Base-by-base conservation (phyloP, 306 rosid species). In the Cicer chorassanicum region DNA sequence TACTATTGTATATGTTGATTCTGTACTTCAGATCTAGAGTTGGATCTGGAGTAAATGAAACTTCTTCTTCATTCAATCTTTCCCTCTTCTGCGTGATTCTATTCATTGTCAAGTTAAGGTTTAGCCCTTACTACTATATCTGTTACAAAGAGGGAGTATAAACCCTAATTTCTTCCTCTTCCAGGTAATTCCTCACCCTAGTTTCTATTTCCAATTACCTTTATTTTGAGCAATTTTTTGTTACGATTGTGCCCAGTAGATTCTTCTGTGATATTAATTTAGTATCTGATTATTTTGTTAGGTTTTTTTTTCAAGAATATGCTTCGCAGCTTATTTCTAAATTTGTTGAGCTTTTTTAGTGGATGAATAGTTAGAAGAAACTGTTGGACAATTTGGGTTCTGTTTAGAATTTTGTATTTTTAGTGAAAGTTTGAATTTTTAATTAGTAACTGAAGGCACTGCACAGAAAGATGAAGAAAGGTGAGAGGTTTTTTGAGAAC, bases 401-500 rank as follows among this genome's bases (percentile, higher is more conserved):
- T 45, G 1, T 64, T 14, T 69, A 40, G 68, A 50, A 7, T 59
- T 29, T 9, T 6, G 0, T 16, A 8, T 21, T 19, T 36, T 57
- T 1, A 0, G 6, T 7, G 6, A 70, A 42, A 43, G 41, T 72
- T 56, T 48, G 39, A 51, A 56, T 56, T 39, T 66, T 55, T 69
- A 73, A 12, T 83, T 83, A 66, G 70, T 82, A 43, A 60, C 24
- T 66, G 68, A 13, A 75, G 78, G 46, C 5, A 55, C 5, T 80
- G 68, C 65, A 74, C 76, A 74, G 65, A 62, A 75, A 73, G 80
- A 89, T 94, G 82, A 82, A 87, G 82, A 82, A 87, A 85, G 82
- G 78, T 74, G 96, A 86, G 66, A 91, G 83, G 41, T 87, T 94
- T 73, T 94, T 90, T 91, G 82, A 56, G 85, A 88, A 76, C 8